These are phyloP conservation scores for Triticum turgidum DNA, from an alignment of 176 grass and related monocot species.

Conservation along the genomic window DNA sequence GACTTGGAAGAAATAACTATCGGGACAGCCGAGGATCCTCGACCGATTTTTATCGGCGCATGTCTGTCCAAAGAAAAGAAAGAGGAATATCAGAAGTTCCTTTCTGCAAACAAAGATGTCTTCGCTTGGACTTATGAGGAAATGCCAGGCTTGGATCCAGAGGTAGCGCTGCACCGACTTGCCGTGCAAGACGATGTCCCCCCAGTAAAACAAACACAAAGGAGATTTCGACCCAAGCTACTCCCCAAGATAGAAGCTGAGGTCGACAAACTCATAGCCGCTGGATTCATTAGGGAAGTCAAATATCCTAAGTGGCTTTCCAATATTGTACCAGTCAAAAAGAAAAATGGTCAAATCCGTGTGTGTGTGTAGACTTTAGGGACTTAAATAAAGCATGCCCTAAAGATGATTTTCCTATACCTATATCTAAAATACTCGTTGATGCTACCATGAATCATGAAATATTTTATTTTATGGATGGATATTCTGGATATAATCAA, in stretches of 20 bases:
- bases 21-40: neutral
- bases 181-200: neutral
- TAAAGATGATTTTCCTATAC: neutral
- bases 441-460: too few species aligned
- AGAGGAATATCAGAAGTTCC: neutral
- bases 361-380: neutral
- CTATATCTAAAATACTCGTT: neutral
- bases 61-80: neutral
- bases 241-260: neutral
- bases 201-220: neutral
- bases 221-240: neutral
- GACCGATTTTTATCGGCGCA: neutral
- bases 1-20: constrained; percentile 2
- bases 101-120: neutral
- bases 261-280: too few species aligned
- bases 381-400: too few species aligned
- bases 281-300: too few species aligned
- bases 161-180: neutral
- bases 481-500: too few species aligned
- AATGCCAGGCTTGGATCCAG: neutral
- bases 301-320: neutral
- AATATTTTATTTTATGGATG: too few species aligned
- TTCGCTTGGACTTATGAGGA: constrained; percentile 7
- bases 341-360: neutral
- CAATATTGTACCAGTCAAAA: neutral